Percentiles rank a stretch among this genome's conserved stretches.
Evolutionary conservation across 176 grass and related monocot species (phyloP).

Genomic region (Elymus sibiricus): DNA sequence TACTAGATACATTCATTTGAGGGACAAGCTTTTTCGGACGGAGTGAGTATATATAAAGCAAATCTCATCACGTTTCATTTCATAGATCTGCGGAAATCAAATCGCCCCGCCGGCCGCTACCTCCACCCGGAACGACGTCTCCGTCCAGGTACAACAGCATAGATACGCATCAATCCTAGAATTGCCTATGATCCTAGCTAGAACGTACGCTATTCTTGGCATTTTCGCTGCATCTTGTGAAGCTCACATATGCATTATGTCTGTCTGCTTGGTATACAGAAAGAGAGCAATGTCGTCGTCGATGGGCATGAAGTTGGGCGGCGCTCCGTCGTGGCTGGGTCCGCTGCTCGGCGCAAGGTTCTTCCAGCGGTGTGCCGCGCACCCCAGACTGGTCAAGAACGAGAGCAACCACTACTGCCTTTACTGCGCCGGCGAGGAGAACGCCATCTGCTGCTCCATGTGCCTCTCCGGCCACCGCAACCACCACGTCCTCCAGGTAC

Average conservation of each 20-base stretch:
- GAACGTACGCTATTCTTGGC: too few relatives aligned
- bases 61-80: background rate
- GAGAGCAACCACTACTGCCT: slow-evolving; percentile 5
- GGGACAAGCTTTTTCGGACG: too few relatives aligned
- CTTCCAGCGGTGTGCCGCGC: background rate
- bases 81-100: background rate
- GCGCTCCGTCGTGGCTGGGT: background rate
- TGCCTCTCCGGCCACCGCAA: background rate
- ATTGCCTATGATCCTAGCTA: too few relatives aligned
- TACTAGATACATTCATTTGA: too few relatives aligned
- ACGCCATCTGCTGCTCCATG: background rate
- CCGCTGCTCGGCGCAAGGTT: background rate
- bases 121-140: too few relatives aligned
- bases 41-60: background rate
- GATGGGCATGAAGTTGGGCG: background rate
- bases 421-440: background rate
- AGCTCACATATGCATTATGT: too few relatives aligned
- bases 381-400: background rate
- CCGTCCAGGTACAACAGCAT: too few relatives aligned
- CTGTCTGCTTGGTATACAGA: background rate
- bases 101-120: background rate
- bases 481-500: background rate
- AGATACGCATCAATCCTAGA: too few relatives aligned
- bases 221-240: too few relatives aligned
- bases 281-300: background rate